phyloP scores from a whole-genome alignment of 495 filamentous ascomycete genomes.

The Neurospora tetraspora region DNA sequence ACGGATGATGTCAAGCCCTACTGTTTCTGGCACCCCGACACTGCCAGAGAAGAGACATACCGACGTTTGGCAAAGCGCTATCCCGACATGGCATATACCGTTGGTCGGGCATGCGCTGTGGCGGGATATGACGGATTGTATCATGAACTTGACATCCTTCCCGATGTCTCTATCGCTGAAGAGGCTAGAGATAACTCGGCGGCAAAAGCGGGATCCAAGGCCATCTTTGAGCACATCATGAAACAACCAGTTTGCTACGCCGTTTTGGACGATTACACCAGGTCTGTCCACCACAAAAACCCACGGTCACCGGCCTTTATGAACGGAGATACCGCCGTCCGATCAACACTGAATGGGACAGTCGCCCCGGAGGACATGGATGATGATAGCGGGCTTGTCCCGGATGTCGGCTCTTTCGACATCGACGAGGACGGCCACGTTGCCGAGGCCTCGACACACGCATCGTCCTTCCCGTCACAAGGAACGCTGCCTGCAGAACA shows the following conservation, averaged over 20 bases:
- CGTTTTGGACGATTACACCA: constrained; percentile 12
- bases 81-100: constrained; percentile 7
- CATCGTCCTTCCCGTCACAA: neutral
- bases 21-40: constrained; percentile 34
- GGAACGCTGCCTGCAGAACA: neutral
- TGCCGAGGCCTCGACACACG: neutral
- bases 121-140: constrained; percentile 10
- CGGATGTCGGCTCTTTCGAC: neutral
- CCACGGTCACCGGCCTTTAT: constrained; percentile 2
- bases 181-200: constrained; percentile 6
- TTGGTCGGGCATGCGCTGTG: constrained; percentile 11
- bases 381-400: no score
- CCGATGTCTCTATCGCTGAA: constrained; percentile 11
- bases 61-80: constrained; percentile 11
- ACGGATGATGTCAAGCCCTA: constrained; percentile 24
- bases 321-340: constrained; percentile 11
- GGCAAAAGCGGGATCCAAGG: neutral
- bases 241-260: constrained; percentile 1
- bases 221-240: constrained; percentile 8
- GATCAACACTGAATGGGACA: neutral
- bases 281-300: neutral
- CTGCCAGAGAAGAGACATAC: constrained; percentile 26
- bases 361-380: neutral
- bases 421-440: constrained; percentile 9
- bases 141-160: constrained; percentile 8